These are phyloP conservation scores for Drosera spatulata DNA, from an alignment of 179 eudicot species.

Conservation along the genomic window DNA sequence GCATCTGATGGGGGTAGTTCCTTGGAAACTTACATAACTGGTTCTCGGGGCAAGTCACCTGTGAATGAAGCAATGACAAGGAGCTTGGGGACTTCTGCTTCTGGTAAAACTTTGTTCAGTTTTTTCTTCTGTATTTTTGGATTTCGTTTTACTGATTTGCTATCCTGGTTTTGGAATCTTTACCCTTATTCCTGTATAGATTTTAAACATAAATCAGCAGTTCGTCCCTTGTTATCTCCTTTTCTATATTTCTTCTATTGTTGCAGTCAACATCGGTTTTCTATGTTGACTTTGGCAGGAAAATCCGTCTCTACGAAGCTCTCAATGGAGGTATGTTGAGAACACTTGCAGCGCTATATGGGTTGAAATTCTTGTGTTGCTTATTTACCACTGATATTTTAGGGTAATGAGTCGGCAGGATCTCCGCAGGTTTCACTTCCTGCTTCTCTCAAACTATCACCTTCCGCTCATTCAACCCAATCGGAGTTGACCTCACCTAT, in stretches of 20 bases:
- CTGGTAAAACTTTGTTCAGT: slow-evolving; percentile 33
- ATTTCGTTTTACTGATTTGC: neutral
- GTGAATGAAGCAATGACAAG: slow-evolving; percentile 32
- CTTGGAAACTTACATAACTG: slow-evolving; percentile 45
- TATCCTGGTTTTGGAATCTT: neutral
- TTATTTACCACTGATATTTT: slow-evolving; percentile 1
- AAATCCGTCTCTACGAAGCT: slow-evolving; percentile 29
- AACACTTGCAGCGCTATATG: neutral
- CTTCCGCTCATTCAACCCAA: slow-evolving; percentile 47
- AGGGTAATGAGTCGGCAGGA: slow-evolving; percentile 49
- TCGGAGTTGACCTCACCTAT: slow-evolving; percentile 49
- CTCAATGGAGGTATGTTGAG: slow-evolving; percentile 36
- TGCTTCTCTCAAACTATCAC: slow-evolving; percentile 46
- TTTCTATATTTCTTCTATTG: neutral
- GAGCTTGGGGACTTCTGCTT: slow-evolving; percentile 27
- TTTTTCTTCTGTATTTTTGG: neutral
- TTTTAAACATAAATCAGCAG: too few relatives aligned
- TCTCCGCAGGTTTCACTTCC: slow-evolving; percentile 34
- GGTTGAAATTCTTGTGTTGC: too few relatives aligned
- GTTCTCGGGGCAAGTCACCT: slow-evolving; percentile 54
- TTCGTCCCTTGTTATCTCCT: too few relatives aligned
- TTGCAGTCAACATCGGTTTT: neutral
- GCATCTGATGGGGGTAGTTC: slow-evolving; percentile 83
- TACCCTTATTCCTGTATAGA: too few relatives aligned
- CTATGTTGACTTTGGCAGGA: slow-evolving; percentile 28